These are phyloP conservation scores for Mycena leptocephala DNA, from an alignment of 768 basidiomycete genomes.

Conservation along the genomic window DNA sequence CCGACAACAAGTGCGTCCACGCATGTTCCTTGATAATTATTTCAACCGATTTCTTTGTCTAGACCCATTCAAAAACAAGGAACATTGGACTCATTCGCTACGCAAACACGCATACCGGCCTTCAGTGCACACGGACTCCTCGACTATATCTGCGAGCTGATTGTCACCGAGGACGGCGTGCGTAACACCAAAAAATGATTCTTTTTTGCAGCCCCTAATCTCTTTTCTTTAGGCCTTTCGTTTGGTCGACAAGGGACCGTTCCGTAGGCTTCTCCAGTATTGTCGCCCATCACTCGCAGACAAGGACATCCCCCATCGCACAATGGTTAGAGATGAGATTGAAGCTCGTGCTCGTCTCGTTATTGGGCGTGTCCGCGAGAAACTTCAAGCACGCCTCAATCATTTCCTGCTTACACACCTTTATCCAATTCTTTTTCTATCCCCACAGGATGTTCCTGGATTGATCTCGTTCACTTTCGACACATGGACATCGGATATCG, in stretches of 20 bases:
- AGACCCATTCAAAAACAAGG: slow-evolving; percentile 19
- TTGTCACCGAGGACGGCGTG: slow-evolving; percentile 40
- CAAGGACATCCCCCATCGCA: slow-evolving; percentile 40
- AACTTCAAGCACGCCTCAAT: slow-evolving; percentile 20
- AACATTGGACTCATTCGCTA: slow-evolving; percentile 32
- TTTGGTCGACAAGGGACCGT: slow-evolving; percentile 37
- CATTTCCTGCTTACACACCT: too few species aligned
- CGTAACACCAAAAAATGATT: background rate
- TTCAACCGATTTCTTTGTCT: background rate
- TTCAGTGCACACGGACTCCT: slow-evolving; percentile 40
- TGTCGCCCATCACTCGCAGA: slow-evolving; percentile 32
- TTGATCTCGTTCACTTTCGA: slow-evolving; percentile 37
- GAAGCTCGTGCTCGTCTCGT: slow-evolving; percentile 23
- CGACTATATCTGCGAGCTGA: slow-evolving; percentile 39
- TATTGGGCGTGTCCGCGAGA: background rate
- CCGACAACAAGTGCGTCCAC: background rate
- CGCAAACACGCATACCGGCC: slow-evolving; percentile 20
- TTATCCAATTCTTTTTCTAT: background rate
- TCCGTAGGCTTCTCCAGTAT: slow-evolving; percentile 38
- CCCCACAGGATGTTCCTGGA: slow-evolving; percentile 4
- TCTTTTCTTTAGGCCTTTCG: slow-evolving; percentile 40
- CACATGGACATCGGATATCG: slow-evolving; percentile 32
- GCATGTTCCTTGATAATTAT: background rate
- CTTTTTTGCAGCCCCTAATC: background rate
- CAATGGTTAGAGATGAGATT: slow-evolving; percentile 39